phyloP scores from a whole-genome alignment of 2,329 filamentous ascomycete genomes.

The Fusarium nelsonii region DNA sequence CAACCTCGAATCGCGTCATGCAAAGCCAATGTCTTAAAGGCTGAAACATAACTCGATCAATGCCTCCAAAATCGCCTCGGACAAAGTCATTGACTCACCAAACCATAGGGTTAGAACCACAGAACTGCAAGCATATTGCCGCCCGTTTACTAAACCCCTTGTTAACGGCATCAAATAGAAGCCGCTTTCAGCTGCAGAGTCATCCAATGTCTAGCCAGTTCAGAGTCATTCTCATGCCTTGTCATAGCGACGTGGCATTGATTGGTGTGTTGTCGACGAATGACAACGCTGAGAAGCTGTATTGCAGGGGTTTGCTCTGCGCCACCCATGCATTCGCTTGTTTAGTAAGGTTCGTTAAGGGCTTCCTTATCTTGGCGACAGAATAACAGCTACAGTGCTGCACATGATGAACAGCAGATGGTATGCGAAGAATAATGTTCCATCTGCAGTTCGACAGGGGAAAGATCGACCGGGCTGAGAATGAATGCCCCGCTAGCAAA shows the following conservation, averaged over 20 bases:
- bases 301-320: constrained; percentile 17
- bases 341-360: constrained; percentile 29
- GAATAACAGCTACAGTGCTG: background rate
- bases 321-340: constrained; percentile 20
- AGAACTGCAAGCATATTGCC: constrained; percentile 8
- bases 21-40: constrained; percentile 15
- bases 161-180: constrained; percentile 13
- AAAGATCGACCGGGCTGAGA: constrained; percentile 34
- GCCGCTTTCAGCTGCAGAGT: constrained; percentile 28
- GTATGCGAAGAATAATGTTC: background rate
- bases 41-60: constrained; percentile 15
- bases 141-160: constrained; percentile 7
- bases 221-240: constrained; percentile 22
- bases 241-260: constrained; percentile 12
- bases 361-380: background rate
- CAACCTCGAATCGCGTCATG: constrained; percentile 8
- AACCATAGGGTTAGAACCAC: constrained; percentile 5
- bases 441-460: constrained; percentile 22
- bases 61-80: constrained; percentile 7
- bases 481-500: constrained; percentile 14
- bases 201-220: constrained; percentile 21
- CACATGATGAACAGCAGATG: accelerated
- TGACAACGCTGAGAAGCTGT: constrained; percentile 22
- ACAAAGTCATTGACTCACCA: constrained; percentile 19
- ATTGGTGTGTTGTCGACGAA: constrained; percentile 34